Evolutionary conservation across 805 yeast genomes (phyloP).

Genomic region (Suhomyces sp.): DNA sequence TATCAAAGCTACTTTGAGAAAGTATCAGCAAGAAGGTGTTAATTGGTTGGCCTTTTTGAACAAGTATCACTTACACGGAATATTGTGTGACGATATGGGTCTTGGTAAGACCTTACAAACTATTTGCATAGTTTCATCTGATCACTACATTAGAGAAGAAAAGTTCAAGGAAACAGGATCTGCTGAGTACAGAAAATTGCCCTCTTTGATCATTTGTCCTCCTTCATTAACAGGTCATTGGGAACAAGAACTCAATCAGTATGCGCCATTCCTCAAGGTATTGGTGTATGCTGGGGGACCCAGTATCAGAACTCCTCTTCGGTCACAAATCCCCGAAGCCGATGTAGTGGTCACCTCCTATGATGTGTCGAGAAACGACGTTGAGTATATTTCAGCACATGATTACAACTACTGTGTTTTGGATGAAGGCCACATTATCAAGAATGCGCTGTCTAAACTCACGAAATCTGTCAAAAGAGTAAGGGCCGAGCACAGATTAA

Average conservation of each 20-base stretch:
- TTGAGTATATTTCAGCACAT: slow-evolving; percentile 52
- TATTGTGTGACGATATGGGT: slow-evolving; percentile 99
- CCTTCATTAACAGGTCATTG: slow-evolving; percentile 98
- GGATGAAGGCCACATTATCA: slow-evolving; percentile 97
- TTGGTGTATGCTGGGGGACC: slow-evolving; percentile 95
- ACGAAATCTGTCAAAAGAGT: slow-evolving; percentile 83
- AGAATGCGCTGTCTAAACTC: slow-evolving; percentile 83
- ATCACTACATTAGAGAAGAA: slow-evolving; percentile 80
- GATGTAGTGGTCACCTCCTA: slow-evolving; percentile 93
- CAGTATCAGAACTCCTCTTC: slow-evolving; percentile 54
- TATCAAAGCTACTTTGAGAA: slow-evolving; percentile 87
- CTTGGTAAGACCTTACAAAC: slow-evolving; percentile 96
- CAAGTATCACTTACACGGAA: slow-evolving; percentile 94
- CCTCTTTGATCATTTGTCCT: slow-evolving; percentile 89
- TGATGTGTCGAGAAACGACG: slow-evolving; percentile 94
- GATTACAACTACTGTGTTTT: slow-evolving; percentile 92
- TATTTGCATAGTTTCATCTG: slow-evolving; percentile 94
- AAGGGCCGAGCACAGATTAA: slow-evolving; percentile 83
- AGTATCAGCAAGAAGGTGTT: slow-evolving; percentile 97
- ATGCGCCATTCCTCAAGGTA: slow-evolving; percentile 82
- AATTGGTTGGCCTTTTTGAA: slow-evolving; percentile 96
- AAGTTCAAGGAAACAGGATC: slow-evolving; percentile 59
- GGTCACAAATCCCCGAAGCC: slow-evolving; percentile 49
- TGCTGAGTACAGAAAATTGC: slow-evolving; percentile 67
- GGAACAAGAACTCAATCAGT: slow-evolving; percentile 91